These are phyloP conservation scores for Desmodesmus armatus DNA, from an alignment of 139 green algal genomes.

Conservation along the genomic window DNA sequence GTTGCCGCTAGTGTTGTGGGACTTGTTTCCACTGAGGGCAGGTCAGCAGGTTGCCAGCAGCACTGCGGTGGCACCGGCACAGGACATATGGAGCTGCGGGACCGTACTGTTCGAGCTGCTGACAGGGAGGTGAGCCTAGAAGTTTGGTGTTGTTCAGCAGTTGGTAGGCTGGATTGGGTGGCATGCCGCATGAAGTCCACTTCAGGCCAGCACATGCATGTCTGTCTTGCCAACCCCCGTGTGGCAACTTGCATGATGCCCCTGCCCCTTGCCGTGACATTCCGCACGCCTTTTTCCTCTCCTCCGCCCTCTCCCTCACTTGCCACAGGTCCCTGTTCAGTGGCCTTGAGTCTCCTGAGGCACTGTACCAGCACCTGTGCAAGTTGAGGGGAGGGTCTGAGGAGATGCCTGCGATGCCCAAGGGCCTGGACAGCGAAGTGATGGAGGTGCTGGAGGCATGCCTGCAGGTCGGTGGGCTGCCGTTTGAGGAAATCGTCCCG, in stretches of 20 bases:
- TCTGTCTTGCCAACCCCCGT: background rate
- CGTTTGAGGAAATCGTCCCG: too few species aligned
- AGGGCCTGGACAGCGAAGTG: background rate
- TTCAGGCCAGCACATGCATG: background rate
- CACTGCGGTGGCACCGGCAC: background rate
- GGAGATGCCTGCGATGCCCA: background rate
- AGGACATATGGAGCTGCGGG: constrained; percentile 18
- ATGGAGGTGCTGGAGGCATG: constrained; percentile 9
- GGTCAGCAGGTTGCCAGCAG: constrained; percentile 2
- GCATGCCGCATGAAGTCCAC: background rate
- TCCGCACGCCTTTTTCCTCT: too few species aligned
- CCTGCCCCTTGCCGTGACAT: background rate
- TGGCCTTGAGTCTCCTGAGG: background rate
- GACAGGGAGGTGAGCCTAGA: constrained; percentile 3
- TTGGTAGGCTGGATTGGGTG: background rate
- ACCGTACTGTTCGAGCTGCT: constrained; percentile 26
- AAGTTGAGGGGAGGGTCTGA: background rate
- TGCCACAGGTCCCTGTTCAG: constrained; percentile 4
- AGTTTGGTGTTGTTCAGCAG: background rate
- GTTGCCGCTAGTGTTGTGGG: constrained; percentile 1
- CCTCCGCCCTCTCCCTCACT: background rate
- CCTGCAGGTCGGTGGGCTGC: too few species aligned
- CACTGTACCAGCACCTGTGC: constrained; percentile 17
- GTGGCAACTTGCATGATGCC: background rate
- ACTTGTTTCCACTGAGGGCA: background rate